A percentile compares a stretch with the other conserved stretches of the same genome.
Conservation (phyloP, 2,329 filamentous ascomycete genomes). For the Colletotrichum horii region DNA sequence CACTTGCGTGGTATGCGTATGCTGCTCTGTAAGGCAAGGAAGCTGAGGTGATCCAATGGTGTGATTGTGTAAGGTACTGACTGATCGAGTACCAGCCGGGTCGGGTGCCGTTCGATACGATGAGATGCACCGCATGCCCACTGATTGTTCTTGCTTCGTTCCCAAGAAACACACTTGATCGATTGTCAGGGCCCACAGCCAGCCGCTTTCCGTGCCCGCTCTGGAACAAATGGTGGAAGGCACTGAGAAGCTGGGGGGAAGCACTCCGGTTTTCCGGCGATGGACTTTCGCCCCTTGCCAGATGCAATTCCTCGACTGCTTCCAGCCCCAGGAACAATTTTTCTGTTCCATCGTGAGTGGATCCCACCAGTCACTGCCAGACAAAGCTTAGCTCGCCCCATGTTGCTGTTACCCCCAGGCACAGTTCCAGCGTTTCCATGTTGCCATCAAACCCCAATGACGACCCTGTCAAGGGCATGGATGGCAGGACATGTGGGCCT, state of each 20-base stretch:
- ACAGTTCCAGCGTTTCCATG: background rate
- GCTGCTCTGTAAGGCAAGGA: background rate
- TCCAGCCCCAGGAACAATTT: background rate
- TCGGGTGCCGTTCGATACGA: background rate
- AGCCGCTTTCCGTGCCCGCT: background rate
- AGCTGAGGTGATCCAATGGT: background rate
- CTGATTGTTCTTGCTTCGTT: background rate
- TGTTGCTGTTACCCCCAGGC: background rate
- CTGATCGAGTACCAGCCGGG: background rate
- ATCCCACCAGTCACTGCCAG: background rate
- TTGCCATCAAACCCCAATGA: background rate
- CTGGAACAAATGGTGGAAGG: background rate
- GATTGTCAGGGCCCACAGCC: background rate
- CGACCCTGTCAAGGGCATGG: background rate
- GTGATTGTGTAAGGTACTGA: background rate
- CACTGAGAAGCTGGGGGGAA: background rate
- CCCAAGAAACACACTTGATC: background rate
- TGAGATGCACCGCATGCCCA: background rate
- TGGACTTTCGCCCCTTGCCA: background rate
- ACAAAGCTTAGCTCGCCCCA: constrained; percentile 9
- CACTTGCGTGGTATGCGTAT: background rate
- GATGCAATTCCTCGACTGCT: background rate
- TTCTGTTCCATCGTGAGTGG: constrained; percentile 1
- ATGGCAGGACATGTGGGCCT: background rate
- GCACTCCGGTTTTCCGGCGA: background rate